A percentile compares a stretch with the other conserved stretches of the same genome.
These are phyloP conservation scores for Vigna nakashimae DNA, from an alignment of 306 rosid species.

Conservation along the genomic window DNA sequence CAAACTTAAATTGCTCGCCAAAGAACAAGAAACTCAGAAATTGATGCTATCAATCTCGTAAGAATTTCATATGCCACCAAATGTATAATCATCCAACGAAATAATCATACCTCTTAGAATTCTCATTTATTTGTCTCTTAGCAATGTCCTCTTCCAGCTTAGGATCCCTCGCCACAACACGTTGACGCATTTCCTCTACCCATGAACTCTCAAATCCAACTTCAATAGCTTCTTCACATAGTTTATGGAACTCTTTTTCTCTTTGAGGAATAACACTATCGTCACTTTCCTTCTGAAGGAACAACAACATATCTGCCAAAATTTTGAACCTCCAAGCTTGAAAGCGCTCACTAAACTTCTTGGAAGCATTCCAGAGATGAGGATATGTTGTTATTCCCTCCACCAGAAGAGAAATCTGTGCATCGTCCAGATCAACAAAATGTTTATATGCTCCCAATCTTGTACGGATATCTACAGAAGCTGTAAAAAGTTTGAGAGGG, in stretches of 20 bases:
- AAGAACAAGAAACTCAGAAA: too few relatives aligned
- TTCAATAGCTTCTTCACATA: constrained; percentile 23
- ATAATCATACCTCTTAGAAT: neutral
- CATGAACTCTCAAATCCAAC: constrained; percentile 32
- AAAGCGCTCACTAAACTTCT: constrained; percentile 19
- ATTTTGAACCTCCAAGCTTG: constrained; percentile 23
- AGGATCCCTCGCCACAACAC: constrained; percentile 23
- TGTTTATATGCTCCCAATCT: constrained; percentile 22
- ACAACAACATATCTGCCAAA: constrained; percentile 1
- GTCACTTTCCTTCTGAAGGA: constrained; percentile 15
- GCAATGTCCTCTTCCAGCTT: neutral
- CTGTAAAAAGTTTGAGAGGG: neutral
- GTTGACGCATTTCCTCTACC: constrained; percentile 36
- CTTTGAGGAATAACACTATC: constrained; percentile 4
- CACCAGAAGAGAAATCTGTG: constrained; percentile 20
- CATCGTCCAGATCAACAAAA: constrained; percentile 28
- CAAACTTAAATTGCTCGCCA: too few relatives aligned
- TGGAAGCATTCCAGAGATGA: constrained; percentile 23
- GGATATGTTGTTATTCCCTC: constrained; percentile 32
- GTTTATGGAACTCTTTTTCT: constrained; percentile 6
- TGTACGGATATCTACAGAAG: neutral
- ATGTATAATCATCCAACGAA: too few relatives aligned
- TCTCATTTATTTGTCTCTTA: neutral
- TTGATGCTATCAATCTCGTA: neutral
- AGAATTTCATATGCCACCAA: too few relatives aligned